Percentiles rank a stretch among this genome's conserved stretches.
These are phyloP conservation scores for Leccinum fibrillosum DNA, from an alignment of 768 basidiomycete genomes.

Conservation along the genomic window DNA sequence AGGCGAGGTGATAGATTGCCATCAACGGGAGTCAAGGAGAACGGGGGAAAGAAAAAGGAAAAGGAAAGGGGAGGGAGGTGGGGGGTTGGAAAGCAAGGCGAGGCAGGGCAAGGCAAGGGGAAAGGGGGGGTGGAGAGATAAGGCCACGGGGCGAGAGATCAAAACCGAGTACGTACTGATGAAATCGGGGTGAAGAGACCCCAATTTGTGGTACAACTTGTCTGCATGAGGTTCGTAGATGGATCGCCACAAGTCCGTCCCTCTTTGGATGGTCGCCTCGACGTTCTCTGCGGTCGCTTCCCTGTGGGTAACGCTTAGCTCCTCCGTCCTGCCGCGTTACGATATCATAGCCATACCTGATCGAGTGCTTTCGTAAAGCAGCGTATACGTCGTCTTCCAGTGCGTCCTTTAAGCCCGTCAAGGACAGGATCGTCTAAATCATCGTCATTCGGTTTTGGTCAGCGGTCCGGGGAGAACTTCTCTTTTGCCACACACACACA, in stretches of 20 bases:
- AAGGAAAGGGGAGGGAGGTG: neutral
- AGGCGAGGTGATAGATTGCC: slow-evolving; percentile 30
- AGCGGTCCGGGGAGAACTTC: slow-evolving; percentile 1
- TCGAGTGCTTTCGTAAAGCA: slow-evolving; percentile 61
- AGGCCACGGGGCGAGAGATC: slow-evolving; percentile 10
- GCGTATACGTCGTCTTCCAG: slow-evolving; percentile 80
- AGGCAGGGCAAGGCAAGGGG: neutral
- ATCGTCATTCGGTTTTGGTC: slow-evolving; percentile 8
- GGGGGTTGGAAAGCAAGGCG: slow-evolving; percentile 8
- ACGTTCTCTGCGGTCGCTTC: slow-evolving; percentile 60
- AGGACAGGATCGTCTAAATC: slow-evolving; percentile 73
- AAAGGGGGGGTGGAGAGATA: slow-evolving; percentile 22
- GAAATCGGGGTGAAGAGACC: slow-evolving; percentile 89
- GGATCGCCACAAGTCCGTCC: slow-evolving; percentile 73
- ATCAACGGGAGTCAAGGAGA: slow-evolving; percentile 13
- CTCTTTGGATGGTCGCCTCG: slow-evolving; percentile 65
- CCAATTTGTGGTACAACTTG: slow-evolving; percentile 86
- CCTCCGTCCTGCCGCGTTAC: slow-evolving; percentile 16
- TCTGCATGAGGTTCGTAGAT: slow-evolving; percentile 88
- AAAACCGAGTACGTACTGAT: slow-evolving; percentile 63
- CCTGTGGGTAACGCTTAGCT: slow-evolving; percentile 38
- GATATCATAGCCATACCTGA: slow-evolving; percentile 43
- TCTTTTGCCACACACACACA: neutral
- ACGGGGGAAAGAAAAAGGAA: neutral
- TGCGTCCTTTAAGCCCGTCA: slow-evolving; percentile 71